These are phyloP conservation scores for Oligophagozyma castellii DNA, from an alignment of 1,139 yeast species.

Conservation along the genomic window DNA sequence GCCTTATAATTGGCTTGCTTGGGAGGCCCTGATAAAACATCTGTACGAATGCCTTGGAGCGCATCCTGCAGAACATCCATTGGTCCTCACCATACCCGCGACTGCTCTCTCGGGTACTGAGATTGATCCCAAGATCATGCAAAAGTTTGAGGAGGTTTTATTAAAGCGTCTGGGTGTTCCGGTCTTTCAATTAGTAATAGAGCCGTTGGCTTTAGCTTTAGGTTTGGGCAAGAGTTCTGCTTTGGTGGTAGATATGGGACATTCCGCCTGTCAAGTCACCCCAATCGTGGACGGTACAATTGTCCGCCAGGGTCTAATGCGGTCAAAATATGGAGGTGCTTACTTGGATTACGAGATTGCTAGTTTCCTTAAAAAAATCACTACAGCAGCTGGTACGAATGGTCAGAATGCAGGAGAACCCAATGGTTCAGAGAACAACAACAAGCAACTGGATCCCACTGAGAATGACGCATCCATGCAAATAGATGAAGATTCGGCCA, in stretches of 20 bases:
- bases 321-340: slow-evolving; percentile 57
- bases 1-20: slow-evolving; percentile 51
- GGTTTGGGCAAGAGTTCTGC: slow-evolving; percentile 58
- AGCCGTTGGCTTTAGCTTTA: slow-evolving; percentile 56
- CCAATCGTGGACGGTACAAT: slow-evolving; percentile 63
- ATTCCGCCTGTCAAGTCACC: slow-evolving; percentile 46
- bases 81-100: slow-evolving; percentile 44
- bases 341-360: slow-evolving; percentile 42
- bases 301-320: slow-evolving; percentile 43
- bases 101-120: slow-evolving; percentile 47
- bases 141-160: slow-evolving; percentile 42
- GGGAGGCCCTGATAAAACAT: slow-evolving; percentile 45
- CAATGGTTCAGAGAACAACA: too few relatives aligned
- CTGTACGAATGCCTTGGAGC: slow-evolving; percentile 36
- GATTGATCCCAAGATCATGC: slow-evolving; percentile 18
- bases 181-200: slow-evolving; percentile 50
- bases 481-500: slow-evolving; percentile 1
- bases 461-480: too few relatives aligned
- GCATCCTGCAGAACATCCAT: slow-evolving; percentile 41
- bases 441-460: too few relatives aligned
- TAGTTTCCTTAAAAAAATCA: slow-evolving; percentile 22
- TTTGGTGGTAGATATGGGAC: slow-evolving; percentile 56
- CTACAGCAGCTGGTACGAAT: slow-evolving; percentile 4
- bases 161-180: slow-evolving; percentile 56
- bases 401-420: too few relatives aligned